Percentiles rank a stretch among this genome's conserved stretches.
Evolutionary conservation across 108 stramenopile genomes (phyloP).

Genomic region (Pseudonitzschia pungens): DNA sequence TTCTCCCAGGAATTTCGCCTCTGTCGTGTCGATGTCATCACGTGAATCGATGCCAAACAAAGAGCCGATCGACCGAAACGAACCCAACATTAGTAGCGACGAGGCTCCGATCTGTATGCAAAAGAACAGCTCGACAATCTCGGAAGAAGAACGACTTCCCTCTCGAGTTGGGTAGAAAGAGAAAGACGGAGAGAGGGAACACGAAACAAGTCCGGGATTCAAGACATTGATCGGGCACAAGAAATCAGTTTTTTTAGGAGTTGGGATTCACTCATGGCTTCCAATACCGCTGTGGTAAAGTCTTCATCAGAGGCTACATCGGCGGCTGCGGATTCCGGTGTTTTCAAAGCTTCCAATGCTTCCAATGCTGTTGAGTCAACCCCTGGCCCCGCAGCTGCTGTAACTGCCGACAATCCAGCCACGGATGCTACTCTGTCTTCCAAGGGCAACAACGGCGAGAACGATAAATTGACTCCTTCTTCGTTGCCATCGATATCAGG

Average conservation of each 20-base stretch:
- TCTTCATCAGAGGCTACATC: not conserved
- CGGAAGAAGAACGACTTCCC: not conserved
- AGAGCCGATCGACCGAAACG: not conserved
- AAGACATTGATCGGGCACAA: not conserved
- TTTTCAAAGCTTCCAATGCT: conserved; percentile 2
- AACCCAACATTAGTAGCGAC: not conserved
- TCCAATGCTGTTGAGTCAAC: conserved; percentile 1
- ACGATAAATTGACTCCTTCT: not conserved
- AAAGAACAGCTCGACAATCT: too few species aligned
- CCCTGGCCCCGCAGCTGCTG: not conserved
- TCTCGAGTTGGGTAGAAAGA: not conserved
- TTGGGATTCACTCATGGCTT: not conserved
- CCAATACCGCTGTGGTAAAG: conserved; percentile 3
- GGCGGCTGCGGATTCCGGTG: not conserved
- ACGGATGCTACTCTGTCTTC: conserved; percentile 9
- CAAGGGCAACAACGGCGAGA: not conserved
- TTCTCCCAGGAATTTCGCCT: not conserved
- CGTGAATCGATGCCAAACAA: not conserved
- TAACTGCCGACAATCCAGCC: not conserved
- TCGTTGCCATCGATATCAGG: not conserved
- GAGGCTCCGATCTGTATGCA: too few species aligned
- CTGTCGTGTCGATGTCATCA: not conserved
- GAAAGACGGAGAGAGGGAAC: conserved; percentile 6
- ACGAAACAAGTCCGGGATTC: not conserved
- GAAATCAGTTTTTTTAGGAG: not conserved